Evolutionary conservation across 495 filamentous ascomycete species (phyloP).

Genomic region (Delitschia confertaspora): DNA sequence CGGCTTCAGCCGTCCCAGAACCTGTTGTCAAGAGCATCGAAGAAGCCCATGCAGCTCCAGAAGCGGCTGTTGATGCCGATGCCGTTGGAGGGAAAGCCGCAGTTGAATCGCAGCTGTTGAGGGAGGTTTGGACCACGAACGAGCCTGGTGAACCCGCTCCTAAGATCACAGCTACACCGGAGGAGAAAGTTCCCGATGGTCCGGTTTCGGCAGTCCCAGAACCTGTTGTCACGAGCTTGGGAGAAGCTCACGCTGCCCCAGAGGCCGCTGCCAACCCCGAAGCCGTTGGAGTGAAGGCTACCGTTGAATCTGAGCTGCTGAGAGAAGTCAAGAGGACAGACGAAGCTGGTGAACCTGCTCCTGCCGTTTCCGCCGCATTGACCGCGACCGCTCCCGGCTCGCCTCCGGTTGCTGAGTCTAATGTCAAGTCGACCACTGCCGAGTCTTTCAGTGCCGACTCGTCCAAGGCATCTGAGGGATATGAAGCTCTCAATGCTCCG

Average conservation of each 20-base stretch:
- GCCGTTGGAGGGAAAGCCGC: constrained; percentile 71
- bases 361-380: constrained; percentile 22
- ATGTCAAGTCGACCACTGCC: not conserved
- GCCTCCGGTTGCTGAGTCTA: not conserved
- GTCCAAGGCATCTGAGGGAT: constrained; percentile 8
- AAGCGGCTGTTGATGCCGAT: constrained; percentile 49
- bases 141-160: constrained; percentile 6
- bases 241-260: constrained; percentile 52
- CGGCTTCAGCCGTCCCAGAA: constrained; percentile 50
- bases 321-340: constrained; percentile 16
- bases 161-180: constrained; percentile 12
- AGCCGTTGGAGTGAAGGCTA: constrained; percentile 17
- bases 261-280: constrained; percentile 59
- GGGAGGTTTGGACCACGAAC: constrained; percentile 20
- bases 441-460: constrained; percentile 6
- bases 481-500: constrained; percentile 25
- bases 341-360: constrained; percentile 32
- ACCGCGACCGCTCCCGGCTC: constrained; percentile 12
- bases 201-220: constrained; percentile 48
- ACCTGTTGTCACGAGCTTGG: constrained; percentile 64
- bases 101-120: constrained; percentile 43
- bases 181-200: constrained; percentile 36
- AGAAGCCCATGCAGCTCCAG: constrained; percentile 48
- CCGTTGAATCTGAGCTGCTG: constrained; percentile 22
- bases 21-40: constrained; percentile 60